Evolutionary conservation across 2,329 filamentous ascomycete species (phyloP), one percentile per base, ranked within the genome.

Genomic region (Aspergillus sclerotialis): DNA sequence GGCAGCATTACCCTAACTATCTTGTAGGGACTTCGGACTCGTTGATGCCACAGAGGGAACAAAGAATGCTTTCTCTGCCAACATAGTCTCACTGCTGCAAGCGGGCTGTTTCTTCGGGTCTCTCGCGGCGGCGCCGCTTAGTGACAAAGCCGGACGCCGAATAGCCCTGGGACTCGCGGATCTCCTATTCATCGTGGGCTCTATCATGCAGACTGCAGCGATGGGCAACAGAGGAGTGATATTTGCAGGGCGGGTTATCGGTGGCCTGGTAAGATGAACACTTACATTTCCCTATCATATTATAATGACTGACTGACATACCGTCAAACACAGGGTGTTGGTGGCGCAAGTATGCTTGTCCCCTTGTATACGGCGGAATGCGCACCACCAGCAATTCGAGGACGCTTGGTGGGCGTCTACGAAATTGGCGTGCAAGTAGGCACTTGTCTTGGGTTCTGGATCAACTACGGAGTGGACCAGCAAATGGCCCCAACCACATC

Each of bases 171-270:
- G 80, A 16, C 53, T 64, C 21, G 69, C 72, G 5, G 75, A 76
- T 17, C 31, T 69, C 2, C 53, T 80, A 27, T 76, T 78, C 19
- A 68, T 69, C 24, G 40, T 76, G 11, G 80, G 80, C 23, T 75
- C 77, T 30, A 53, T 80, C 32, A 68, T 83, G 43, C 80, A 84
- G 57, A 69, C 75, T 30, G 64, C 68, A 6, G 73, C 75, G 13
- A 64, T 64, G 14, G 78, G 78, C 7, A 66, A 69, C 27, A 55
- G 82, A 21, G 58, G 68, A 4, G 61, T 72, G 44, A 78, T 84
- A 63, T 83, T 80, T 47, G 61, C 78, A 37, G 80, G 78, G 15
- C 67, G 79, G 45, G 70, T 58, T 19, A 56, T 63, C 30, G 39
- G 39, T n/a, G 42, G 42, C 10, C 35, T 43, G 15, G 39, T 37